Conservation (phyloP, 805 yeast species). For the Maudiozyma turicensis region DNA sequence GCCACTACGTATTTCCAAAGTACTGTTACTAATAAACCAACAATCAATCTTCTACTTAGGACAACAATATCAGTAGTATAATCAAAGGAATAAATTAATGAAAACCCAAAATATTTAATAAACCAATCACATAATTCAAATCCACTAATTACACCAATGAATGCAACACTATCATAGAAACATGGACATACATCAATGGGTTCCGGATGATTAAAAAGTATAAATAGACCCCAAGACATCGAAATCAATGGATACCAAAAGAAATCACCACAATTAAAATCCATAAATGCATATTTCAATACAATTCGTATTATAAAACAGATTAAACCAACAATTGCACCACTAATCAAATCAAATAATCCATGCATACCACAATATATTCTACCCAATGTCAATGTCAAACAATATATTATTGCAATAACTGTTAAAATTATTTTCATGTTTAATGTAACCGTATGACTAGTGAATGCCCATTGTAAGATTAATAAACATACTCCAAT, state of each 20-base stretch:
- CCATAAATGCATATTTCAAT: slow-evolving; percentile 18
- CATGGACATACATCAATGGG: slow-evolving; percentile 96
- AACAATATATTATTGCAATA: slow-evolving; percentile 38
- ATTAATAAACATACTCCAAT: slow-evolving; percentile 62
- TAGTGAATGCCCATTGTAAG: slow-evolving; percentile 4
- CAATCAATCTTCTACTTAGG: slow-evolving; percentile 34
- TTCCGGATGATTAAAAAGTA: slow-evolving; percentile 62
- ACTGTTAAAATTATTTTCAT: background rate
- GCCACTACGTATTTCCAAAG: slow-evolving; percentile 61
- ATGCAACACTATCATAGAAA: slow-evolving; percentile 90
- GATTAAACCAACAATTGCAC: slow-evolving; percentile 51
- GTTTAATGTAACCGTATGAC: background rate
- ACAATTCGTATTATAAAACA: slow-evolving; percentile 40
- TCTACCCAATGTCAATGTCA: slow-evolving; percentile 67
- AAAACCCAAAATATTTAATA: slow-evolving; percentile 19
- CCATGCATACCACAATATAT: slow-evolving; percentile 98
- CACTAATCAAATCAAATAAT: slow-evolving; percentile 60
- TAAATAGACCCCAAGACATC: slow-evolving; percentile 34
- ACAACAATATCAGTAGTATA: slow-evolving; percentile 22
- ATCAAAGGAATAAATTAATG: slow-evolving; percentile 9
- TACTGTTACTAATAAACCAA: slow-evolving; percentile 57
- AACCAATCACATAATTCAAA: slow-evolving; percentile 54
- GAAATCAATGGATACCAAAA: slow-evolving; percentile 29
- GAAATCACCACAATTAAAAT: slow-evolving; percentile 13
- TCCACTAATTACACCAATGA: slow-evolving; percentile 80